Conservation (phyloP, 495 filamentous ascomycete genomes). For the Penicillium roqueforti region DNA sequence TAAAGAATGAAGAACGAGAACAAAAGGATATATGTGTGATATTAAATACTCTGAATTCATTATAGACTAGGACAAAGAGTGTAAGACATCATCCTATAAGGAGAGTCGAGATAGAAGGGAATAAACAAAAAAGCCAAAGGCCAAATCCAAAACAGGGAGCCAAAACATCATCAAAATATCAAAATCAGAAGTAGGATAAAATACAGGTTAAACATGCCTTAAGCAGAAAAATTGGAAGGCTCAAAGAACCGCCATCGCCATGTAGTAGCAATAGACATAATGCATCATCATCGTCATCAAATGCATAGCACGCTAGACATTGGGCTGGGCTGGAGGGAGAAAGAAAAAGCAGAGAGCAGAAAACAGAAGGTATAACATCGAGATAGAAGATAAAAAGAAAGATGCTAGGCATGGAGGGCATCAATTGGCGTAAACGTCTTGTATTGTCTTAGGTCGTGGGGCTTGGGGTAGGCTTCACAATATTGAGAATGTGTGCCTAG, state of each 20-base stretch:
- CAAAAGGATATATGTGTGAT: background rate
- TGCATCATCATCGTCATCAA: constrained; percentile 3
- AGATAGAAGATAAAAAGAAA: constrained; percentile 1
- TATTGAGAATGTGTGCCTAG: background rate
- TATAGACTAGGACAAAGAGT: background rate
- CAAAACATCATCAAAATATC: background rate
- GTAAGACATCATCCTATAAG: constrained; percentile 1
- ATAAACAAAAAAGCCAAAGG: background rate
- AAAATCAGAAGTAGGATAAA: background rate
- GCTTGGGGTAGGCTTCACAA: background rate
- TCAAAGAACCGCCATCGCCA: constrained; percentile 8
- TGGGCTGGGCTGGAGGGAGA: constrained; percentile 2
- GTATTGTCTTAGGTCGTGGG: constrained; percentile 3
- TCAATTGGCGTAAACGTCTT: constrained; percentile 3
- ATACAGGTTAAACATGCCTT: constrained; percentile 1
- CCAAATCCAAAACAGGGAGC: background rate
- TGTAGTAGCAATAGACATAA: constrained; percentile 4
- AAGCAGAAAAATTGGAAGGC: background rate
- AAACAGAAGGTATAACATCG: background rate
- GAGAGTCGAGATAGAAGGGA: background rate
- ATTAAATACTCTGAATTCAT: background rate
- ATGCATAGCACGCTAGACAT: constrained; percentile 7
- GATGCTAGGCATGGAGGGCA: constrained; percentile 8
- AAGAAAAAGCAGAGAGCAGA: constrained; percentile 1
- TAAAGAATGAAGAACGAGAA: background rate